Evolutionary conservation across 345 rosid genomes (phyloP), one percentile per base, ranked within the genome.

Genomic region (Cardamine chenopodiifolia): DNA sequence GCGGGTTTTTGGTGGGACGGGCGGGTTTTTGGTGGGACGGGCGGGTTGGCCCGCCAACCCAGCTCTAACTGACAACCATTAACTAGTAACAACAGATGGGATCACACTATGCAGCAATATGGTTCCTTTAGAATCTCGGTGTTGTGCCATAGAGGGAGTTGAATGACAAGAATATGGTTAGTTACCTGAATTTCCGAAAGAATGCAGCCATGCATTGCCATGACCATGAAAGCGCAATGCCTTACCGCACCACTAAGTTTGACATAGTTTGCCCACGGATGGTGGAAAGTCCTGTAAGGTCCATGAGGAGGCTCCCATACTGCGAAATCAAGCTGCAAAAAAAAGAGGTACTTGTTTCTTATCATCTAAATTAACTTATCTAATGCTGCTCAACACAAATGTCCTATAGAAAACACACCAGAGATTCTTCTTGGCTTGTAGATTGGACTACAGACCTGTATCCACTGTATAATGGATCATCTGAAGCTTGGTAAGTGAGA

Each of bases 241-340:
- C 98, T 82, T 52, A 93, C 55, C 17, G 98, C 87, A 59, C 98
- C 98, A 20, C 98, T 85, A 53, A 90, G 75, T 83, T 87, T 86
- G 52, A 86, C 88, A 68, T 89, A 93, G 74, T 81, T 83, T 65
- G 71, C 83, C 98, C 98, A 93, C 0, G 97, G 98, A 55, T 90
- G 92, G 7, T 79, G 83, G 69, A 89, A 90, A 22, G 86, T 72
- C 70, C 71, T 86, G 54, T 89, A 90, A 39, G 86, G 90, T 55
- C 98, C 98, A 68, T 93, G 98, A 42, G 97, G 96, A 19, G 98
- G 98, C 77, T 93, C 98, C 97, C 97, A 93, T 60, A 81, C 67
- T 19, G 98, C 98, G 60, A 90, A 93, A 31, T 75, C 90, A 62
- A 87, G 60, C 98, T 92, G 80, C 80, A 29, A 35, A 62, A 61